These are phyloP conservation scores for Reutealis trisperma DNA, from an alignment of 345 rosid genomes.

Conservation along the genomic window DNA sequence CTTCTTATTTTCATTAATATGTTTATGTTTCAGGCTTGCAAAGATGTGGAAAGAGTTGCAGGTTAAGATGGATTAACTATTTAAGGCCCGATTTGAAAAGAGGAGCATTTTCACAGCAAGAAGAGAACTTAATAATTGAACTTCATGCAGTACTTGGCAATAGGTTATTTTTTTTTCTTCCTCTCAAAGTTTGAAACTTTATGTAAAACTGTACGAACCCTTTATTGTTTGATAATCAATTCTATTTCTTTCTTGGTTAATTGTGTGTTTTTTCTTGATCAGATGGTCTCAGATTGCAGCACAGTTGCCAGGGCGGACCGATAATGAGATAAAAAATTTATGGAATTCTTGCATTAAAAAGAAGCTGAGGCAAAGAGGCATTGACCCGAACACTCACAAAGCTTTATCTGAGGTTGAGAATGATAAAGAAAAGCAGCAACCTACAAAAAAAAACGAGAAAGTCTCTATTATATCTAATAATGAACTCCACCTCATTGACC, in stretches of 20 bases:
- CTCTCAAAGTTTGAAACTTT: not conserved
- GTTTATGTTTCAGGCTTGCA: slow-evolving; percentile 51
- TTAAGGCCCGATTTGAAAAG: slow-evolving; percentile 87
- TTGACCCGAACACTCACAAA: slow-evolving; percentile 34
- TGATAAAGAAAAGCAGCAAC: slow-evolving; percentile 30
- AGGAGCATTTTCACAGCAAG: slow-evolving; percentile 79
- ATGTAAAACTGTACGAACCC: too few species aligned
- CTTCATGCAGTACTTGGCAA: slow-evolving; percentile 78
- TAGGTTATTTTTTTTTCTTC: slow-evolving; percentile 35
- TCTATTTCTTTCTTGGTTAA: too few species aligned
- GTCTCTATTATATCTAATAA: slow-evolving; percentile 16
- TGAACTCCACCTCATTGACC: slow-evolving; percentile 18
- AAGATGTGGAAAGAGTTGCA: slow-evolving; percentile 83
- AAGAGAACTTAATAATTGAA: slow-evolving; percentile 73
- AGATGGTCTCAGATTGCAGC: slow-evolving; percentile 40
- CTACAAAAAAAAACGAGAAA: slow-evolving; percentile 26
- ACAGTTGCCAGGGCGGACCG: slow-evolving; percentile 33
- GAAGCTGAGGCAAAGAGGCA: slow-evolving; percentile 35
- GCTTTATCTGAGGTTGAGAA: slow-evolving; percentile 46
- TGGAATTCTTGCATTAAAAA: slow-evolving; percentile 37
- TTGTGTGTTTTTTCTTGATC: not conserved
- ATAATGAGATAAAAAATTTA: slow-evolving; percentile 35
- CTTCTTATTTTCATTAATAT: not conserved
- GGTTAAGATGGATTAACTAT: slow-evolving; percentile 84
- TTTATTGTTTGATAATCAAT: not conserved